These are phyloP conservation scores for Stephanocyclus meneghinianus DNA, from an alignment of 352 stramenopile genomes.

Conservation along the genomic window DNA sequence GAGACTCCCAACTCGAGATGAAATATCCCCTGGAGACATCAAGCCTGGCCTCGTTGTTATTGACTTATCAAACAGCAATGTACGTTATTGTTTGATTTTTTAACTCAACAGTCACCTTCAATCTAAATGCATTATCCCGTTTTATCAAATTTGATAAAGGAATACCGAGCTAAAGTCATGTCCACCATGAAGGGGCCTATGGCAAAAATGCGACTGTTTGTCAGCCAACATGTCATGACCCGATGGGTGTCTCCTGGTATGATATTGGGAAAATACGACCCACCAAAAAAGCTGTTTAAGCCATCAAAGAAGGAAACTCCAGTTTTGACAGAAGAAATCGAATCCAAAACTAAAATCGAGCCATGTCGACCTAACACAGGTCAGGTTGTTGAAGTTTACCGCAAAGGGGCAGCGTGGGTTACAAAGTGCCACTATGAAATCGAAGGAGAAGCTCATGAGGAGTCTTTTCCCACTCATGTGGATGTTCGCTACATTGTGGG, in stretches of 20 bases:
- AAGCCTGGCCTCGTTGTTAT: slow-evolving; percentile 53
- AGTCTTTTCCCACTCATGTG: slow-evolving; percentile 32
- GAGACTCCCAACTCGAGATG: slow-evolving; percentile 34
- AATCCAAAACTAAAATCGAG: slow-evolving; percentile 2
- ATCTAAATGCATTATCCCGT: not conserved
- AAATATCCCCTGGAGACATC: slow-evolving; percentile 51
- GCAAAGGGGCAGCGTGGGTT: slow-evolving; percentile 36
- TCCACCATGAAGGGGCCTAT: slow-evolving; percentile 42
- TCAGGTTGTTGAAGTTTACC: slow-evolving; percentile 32
- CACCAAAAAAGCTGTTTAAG: slow-evolving; percentile 20
- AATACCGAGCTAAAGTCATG: slow-evolving; percentile 49
- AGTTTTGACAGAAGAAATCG: slow-evolving; percentile 1
- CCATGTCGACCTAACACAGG: slow-evolving; percentile 19
- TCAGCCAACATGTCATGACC: slow-evolving; percentile 55
- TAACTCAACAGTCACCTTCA: not conserved
- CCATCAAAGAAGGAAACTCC: not conserved
- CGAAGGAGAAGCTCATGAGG: not conserved
- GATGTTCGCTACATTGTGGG: slow-evolving; percentile 46
- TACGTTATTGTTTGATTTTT: not conserved
- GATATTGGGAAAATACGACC: slow-evolving; percentile 54
- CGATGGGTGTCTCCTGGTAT: slow-evolving; percentile 49
- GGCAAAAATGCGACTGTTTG: slow-evolving; percentile 43
- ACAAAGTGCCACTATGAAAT: slow-evolving; percentile 23
- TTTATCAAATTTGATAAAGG: not conserved
- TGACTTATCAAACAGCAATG: slow-evolving; percentile 58